These are phyloP conservation scores for Neonectria hederae DNA, from an alignment of 2,329 filamentous ascomycete species.

Conservation along the genomic window DNA sequence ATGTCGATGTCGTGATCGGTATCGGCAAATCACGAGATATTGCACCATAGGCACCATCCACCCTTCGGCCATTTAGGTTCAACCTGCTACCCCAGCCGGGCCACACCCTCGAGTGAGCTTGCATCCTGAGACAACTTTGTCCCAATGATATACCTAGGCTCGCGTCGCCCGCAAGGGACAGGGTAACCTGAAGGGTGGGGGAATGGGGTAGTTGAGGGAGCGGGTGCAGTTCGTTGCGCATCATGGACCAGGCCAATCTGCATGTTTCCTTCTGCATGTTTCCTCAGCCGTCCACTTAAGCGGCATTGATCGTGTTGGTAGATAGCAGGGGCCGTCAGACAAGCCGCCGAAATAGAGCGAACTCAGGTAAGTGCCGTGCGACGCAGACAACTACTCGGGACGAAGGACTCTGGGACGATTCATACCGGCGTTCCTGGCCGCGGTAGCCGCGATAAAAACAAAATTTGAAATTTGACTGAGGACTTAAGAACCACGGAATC, in stretches of 20 bases:
- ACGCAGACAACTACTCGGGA: constrained; percentile 17
- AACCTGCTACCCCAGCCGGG: constrained; percentile 28
- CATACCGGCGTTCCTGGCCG: background rate
- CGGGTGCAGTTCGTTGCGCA: constrained; percentile 28
- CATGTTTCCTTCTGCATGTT: constrained; percentile 22
- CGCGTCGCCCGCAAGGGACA: constrained; percentile 29
- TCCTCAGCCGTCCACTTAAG: constrained; percentile 36
- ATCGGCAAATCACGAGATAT: constrained; percentile 66
- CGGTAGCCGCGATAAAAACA: background rate
- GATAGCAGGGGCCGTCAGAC: constrained; percentile 13
- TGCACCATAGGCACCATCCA: constrained; percentile 66
- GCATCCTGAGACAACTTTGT: constrained; percentile 35
- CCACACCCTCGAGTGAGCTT: constrained; percentile 36
- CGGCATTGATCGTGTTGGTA: constrained; percentile 18
- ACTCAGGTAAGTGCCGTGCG: constrained; percentile 9
- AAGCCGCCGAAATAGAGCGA: constrained; percentile 8
- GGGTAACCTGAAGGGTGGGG: constrained; percentile 28
- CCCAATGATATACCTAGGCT: constrained; percentile 30
- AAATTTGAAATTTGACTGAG: background rate
- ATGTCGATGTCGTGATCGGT: constrained; percentile 42
- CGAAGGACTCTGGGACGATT: background rate
- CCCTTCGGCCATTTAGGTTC: constrained; percentile 45
- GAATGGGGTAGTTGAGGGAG: constrained; percentile 19
- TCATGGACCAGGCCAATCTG: constrained; percentile 26
- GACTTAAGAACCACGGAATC: constrained; percentile 1